Evolutionary conservation across 2,329 filamentous ascomycete species (phyloP).

Genomic region (Fusarium redolens): DNA sequence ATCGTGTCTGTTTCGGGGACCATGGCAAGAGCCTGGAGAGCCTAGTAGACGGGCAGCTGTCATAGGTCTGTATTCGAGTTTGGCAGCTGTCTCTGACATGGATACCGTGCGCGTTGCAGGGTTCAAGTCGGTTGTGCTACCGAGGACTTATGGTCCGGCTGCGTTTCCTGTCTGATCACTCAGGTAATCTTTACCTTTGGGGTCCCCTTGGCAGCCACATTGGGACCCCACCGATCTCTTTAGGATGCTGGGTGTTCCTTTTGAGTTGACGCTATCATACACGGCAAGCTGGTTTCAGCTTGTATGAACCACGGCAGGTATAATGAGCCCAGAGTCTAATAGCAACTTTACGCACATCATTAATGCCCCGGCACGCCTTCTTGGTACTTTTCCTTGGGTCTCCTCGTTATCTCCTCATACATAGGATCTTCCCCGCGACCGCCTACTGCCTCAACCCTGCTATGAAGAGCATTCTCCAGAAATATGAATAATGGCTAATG

Average conservation of each 20-base stretch:
- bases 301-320: neutral
- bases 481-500: constrained; percentile 4
- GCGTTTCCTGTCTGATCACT: neutral
- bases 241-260: neutral
- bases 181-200: neutral
- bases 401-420: neutral
- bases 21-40: constrained; percentile 15
- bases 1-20: constrained; percentile 21
- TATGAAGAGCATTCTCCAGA: constrained; percentile 13
- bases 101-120: constrained; percentile 3
- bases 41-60: neutral
- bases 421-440: neutral
- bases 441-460: neutral
- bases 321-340: neutral
- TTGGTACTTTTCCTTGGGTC: neutral
- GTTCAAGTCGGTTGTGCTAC: constrained; percentile 29
- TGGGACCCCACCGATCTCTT: neutral
- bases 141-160: constrained; percentile 12
- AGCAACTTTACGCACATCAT: neutral
- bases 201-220: constrained; percentile 1
- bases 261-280: neutral
- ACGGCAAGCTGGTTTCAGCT: neutral
- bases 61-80: constrained; percentile 4
- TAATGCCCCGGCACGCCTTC: neutral
- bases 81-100: constrained; percentile 1